Percentiles rank a stretch among this genome's conserved stretches.
Conservation (phyloP, 192 early-diverging fungal species). For the Coemansia erecta region DNA sequence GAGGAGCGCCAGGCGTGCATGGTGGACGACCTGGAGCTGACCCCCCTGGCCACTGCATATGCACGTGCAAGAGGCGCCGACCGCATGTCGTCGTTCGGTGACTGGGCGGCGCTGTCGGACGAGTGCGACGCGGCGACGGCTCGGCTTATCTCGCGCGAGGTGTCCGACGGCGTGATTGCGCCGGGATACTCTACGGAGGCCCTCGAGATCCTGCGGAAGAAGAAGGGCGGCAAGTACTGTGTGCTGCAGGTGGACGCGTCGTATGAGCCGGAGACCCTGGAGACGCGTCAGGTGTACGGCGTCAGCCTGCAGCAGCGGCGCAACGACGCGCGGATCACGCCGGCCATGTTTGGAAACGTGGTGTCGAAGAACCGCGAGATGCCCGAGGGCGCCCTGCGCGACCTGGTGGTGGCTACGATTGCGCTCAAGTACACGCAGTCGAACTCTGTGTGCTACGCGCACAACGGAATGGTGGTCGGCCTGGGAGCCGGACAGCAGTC, state of each 20-base stretch:
- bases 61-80: slow-evolving; percentile 98
- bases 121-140: slow-evolving; percentile 89
- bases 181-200: slow-evolving; percentile 85
- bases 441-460: slow-evolving; percentile 98
- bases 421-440: slow-evolving; percentile 99
- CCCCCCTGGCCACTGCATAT: slow-evolving; percentile 89
- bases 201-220: slow-evolving; percentile 85
- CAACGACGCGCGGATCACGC: slow-evolving; percentile 79
- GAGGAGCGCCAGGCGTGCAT: slow-evolving; percentile 87
- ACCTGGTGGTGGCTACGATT: slow-evolving; percentile 95
- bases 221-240: slow-evolving; percentile 97
- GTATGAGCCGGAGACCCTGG: slow-evolving; percentile 81
- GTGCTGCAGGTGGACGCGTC: slow-evolving; percentile 89
- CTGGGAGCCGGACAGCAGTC: slow-evolving; percentile 98
- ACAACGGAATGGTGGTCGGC: slow-evolving; percentile 95
- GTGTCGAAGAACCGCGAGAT: slow-evolving; percentile 78
- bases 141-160: slow-evolving; percentile 92
- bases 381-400: slow-evolving; percentile 67
- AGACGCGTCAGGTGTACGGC: slow-evolving; percentile 96
- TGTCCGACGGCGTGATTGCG: slow-evolving; percentile 97
- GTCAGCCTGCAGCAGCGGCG: slow-evolving; percentile 88
- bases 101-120: slow-evolving; percentile 95
- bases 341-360: slow-evolving; percentile 78
- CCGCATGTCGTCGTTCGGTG: slow-evolving; percentile 99
- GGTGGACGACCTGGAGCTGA: slow-evolving; percentile 83